Conservation (phyloP, 2,329 filamentous ascomycete genomes). For the Tolypocladium paradoxum region DNA sequence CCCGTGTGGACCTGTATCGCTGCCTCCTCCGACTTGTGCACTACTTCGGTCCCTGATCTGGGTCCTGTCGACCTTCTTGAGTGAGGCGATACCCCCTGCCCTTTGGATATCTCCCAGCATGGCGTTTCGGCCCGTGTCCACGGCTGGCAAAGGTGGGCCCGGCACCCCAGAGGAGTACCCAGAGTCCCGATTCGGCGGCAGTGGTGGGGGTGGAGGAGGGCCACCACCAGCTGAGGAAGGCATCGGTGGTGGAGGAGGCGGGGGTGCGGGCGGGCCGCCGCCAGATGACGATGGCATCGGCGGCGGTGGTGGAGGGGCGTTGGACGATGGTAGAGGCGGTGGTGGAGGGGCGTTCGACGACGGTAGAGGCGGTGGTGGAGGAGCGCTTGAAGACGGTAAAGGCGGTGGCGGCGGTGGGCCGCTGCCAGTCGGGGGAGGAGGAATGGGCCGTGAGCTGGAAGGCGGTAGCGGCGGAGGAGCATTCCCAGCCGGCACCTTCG, state of each 20-base stretch:
- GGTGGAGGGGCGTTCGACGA: slow-evolving; percentile 26
- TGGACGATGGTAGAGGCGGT: slow-evolving; percentile 16
- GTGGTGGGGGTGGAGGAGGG: slow-evolving; percentile 39
- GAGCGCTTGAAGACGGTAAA: slow-evolving; percentile 31
- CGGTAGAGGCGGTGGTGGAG: slow-evolving; percentile 36
- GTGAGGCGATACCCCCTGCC: slow-evolving; percentile 51
- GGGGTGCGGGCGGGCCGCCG: slow-evolving; percentile 16
- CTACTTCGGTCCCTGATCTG: slow-evolving; percentile 64
- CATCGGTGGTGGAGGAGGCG: slow-evolving; percentile 28
- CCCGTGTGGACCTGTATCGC: slow-evolving; percentile 39
- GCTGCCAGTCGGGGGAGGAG: slow-evolving; percentile 36
- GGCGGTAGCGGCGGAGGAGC: slow-evolving; percentile 42
- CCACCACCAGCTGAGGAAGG: slow-evolving; percentile 15
- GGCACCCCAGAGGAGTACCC: slow-evolving; percentile 46
- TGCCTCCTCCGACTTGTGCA: slow-evolving; percentile 44
- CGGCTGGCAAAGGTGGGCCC: slow-evolving; percentile 28
- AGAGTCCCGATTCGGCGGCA: slow-evolving; percentile 46
- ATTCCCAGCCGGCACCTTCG: slow-evolving; percentile 32
- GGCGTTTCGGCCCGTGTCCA: slow-evolving; percentile 41
- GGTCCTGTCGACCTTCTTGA: slow-evolving; percentile 64
- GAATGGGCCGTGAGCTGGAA: slow-evolving; percentile 38
- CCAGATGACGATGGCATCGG: slow-evolving; percentile 22
- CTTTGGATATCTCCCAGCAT: slow-evolving; percentile 63
- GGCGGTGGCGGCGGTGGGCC: slow-evolving; percentile 23
- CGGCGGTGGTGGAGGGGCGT: slow-evolving; percentile 22